A percentile compares a stretch with the other conserved stretches of the same genome.
Conservation (phyloP, 257 asterid species). For the Capsicum chinense region DNA sequence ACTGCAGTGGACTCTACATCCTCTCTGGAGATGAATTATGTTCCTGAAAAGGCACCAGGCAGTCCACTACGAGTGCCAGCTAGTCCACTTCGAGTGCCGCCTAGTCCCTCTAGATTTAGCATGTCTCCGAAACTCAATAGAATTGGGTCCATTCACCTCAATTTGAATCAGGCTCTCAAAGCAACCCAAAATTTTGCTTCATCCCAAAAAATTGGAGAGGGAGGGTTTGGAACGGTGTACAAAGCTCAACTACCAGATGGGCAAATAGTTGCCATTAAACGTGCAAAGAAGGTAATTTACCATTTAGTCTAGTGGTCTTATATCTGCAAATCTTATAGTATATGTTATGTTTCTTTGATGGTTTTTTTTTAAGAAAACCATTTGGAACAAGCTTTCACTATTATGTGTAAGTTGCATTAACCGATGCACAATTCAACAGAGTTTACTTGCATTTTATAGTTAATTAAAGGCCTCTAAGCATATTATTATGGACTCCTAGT, state of each 20-base stretch:
- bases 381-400: slow-evolving; percentile 10
- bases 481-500: slow-evolving; percentile 5
- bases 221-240: slow-evolving; percentile 94
- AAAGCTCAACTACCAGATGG: slow-evolving; percentile 87
- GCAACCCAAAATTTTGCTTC: slow-evolving; percentile 82
- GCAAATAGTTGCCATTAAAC: slow-evolving; percentile 83
- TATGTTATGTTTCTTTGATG: background rate
- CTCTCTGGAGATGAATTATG: slow-evolving; percentile 61
- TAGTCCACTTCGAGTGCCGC: slow-evolving; percentile 80
- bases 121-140: slow-evolving; percentile 87
- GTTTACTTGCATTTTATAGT: background rate
- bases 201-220: slow-evolving; percentile 75
- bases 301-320: background rate
- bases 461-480: background rate
- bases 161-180: slow-evolving; percentile 65
- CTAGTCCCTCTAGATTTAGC: slow-evolving; percentile 94
- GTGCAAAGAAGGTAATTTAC: slow-evolving; percentile 84
- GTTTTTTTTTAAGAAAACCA: background rate
- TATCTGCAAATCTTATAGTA: slow-evolving; percentile 39
- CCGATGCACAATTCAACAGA: background rate
- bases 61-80: slow-evolving; percentile 76
- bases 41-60: slow-evolving; percentile 61
- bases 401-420: background rate
- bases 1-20: slow-evolving; percentile 68
- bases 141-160: slow-evolving; percentile 86